These are phyloP conservation scores for Russula dissimulans DNA, from an alignment of 768 basidiomycete species.

Conservation along the genomic window DNA sequence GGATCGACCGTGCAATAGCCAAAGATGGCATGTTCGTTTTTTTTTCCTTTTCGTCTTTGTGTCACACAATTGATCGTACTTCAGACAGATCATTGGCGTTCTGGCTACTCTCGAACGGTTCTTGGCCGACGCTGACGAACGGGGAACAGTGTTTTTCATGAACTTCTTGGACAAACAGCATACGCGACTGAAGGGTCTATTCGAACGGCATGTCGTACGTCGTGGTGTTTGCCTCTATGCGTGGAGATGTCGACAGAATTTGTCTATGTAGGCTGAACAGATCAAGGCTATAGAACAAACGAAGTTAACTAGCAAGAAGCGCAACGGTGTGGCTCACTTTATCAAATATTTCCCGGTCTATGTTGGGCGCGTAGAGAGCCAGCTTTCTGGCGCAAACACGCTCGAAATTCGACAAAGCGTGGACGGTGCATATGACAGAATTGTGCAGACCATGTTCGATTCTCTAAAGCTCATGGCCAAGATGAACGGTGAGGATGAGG, in stretches of 20 bases:
- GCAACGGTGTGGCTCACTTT: constrained; percentile 86
- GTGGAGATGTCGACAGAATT: constrained; percentile 1
- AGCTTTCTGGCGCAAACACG: constrained; percentile 66
- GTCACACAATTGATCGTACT: not conserved
- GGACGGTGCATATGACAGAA: constrained; percentile 77
- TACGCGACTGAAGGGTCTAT: constrained; percentile 59
- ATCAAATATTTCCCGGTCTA: constrained; percentile 90
- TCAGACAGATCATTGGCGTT: constrained; percentile 79
- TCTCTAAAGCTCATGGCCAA: constrained; percentile 94
- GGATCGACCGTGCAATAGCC: constrained; percentile 71
- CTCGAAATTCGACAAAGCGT: constrained; percentile 72
- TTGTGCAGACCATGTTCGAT: constrained; percentile 88
- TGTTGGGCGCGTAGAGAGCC: constrained; percentile 72
- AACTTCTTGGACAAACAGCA: constrained; percentile 77
- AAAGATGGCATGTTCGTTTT: constrained; percentile 62
- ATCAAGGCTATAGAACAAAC: constrained; percentile 84
- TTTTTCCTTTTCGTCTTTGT: not conserved
- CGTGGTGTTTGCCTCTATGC: not conserved
- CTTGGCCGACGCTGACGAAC: constrained; percentile 68
- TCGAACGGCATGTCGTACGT: constrained; percentile 68
- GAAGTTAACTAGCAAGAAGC: constrained; percentile 85
- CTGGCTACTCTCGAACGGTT: constrained; percentile 71
- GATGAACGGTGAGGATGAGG: constrained; percentile 85
- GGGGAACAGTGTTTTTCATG: constrained; percentile 64
- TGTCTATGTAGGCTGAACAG: constrained; percentile 58